Evolutionary conservation across 2,329 filamentous ascomycete species (phyloP), one percentile per base, ranked within the genome.

Genomic region (Sporothrix pseudoabietina): DNA sequence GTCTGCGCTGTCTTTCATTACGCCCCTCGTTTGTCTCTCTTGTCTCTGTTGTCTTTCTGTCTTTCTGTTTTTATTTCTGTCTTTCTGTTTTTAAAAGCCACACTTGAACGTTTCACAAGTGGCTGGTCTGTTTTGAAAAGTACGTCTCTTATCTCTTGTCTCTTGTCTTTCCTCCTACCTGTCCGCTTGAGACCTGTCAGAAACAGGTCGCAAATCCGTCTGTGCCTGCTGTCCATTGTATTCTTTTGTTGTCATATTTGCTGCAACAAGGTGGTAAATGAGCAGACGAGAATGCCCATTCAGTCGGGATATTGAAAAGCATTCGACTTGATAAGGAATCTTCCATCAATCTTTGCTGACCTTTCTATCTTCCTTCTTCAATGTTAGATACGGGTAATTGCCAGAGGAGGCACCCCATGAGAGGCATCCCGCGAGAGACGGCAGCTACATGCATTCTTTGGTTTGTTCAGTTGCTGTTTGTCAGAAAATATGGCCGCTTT

Each of bases 191-290:
- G 19, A 63, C 2, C 35, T 22, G 35, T n/a, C 16, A 63, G 57
- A 63, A 63, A 63, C 57, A 63, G 5, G 41, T 41, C 57, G 41
- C 57, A 39, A 10, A 22, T 63, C 19, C 19, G n/a, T 39, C 57
- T 41, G 57, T 63, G 57, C 35, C 22, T 63, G 57, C 57, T 39
- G 14, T 12, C 35, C 32, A 61, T 61, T 61, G 30, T 61, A 54
- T 49, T 49, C 44, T 55, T 16, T 26, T 5, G 22, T 7, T 26
- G 52, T 55, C n/a, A 55, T 55, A 55, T 22, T 12, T 26, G 19
- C n/a, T 3, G 41, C 10, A 44, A 44, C 8, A 44, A 44, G 41
- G 9, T 26, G 1, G 3, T 44, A 10, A 44, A 44, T 44, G 41
- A 44, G 41, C 41, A 44, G 10, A 8, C 35, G 4, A 35, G 35